Percentiles rank a stretch among this genome's conserved stretches.
phyloP scores from a whole-genome alignment of 306 rosid genomes.

The Fragaria iinumae region DNA sequence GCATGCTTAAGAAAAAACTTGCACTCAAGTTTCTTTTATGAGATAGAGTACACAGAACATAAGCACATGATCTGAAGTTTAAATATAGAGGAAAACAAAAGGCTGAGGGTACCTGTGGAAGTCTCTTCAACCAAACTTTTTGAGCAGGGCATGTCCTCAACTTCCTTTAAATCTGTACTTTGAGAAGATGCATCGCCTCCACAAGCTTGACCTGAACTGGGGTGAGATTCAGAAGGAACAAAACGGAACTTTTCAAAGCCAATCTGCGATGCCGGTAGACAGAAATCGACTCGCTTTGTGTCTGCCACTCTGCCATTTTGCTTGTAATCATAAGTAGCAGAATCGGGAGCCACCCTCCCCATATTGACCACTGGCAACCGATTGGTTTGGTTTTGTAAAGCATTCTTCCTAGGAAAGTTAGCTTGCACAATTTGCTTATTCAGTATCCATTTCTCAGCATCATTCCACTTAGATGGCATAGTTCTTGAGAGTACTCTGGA shows the following conservation, averaged over 20 bases:
- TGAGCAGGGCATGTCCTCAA: conserved; percentile 35
- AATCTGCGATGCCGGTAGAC: conserved; percentile 53
- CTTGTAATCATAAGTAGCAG: conserved; percentile 52
- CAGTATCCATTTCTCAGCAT: conserved; percentile 96
- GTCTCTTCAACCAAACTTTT: conserved; percentile 42
- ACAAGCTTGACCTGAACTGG: conserved; percentile 41
- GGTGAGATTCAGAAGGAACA: conserved; percentile 44
- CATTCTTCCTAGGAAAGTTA: conserved; percentile 46
- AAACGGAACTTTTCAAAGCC: conserved; percentile 76
- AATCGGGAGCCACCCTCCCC: conserved; percentile 81
- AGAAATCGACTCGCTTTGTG: conserved; percentile 73
- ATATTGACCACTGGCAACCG: conserved; percentile 49
- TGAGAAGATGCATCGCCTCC: conserved; percentile 54
- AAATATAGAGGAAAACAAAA: not conserved
- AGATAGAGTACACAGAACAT: no score
- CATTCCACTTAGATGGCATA: conserved; percentile 92
- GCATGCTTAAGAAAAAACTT: not conserved
- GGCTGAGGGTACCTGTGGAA: conserved; percentile 48
- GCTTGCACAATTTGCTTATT: conserved; percentile 54
- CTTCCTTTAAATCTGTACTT: conserved; percentile 60
- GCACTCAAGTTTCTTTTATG: not conserved
- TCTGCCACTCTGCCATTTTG: conserved; percentile 45
- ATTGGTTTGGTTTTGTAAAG: conserved; percentile 50
- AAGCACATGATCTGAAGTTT: not conserved
- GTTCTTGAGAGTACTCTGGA: conserved; percentile 67